Evolutionary conservation across 164 flowering plant species (phyloP).

Genomic region (Hamamelis virginiana): DNA sequence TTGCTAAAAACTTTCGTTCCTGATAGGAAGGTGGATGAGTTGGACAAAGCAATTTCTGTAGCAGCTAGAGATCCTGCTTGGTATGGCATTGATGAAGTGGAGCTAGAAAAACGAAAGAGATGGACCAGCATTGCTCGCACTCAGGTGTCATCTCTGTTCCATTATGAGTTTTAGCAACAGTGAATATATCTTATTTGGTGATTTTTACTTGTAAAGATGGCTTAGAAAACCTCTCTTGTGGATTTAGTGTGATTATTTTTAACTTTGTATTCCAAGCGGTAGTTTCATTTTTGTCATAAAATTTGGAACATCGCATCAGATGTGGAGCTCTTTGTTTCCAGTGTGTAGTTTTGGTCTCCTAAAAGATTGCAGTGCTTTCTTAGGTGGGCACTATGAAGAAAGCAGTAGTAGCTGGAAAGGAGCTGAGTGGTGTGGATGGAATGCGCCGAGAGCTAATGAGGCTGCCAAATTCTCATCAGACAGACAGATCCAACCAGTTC

Average conservation of each 20-base stretch:
- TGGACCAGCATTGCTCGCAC: constrained; percentile 77
- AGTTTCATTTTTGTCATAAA: too few relatives aligned
- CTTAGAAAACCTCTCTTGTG: neutral
- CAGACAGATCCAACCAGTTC: constrained; percentile 44
- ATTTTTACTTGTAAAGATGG: neutral
- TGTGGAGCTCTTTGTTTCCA: neutral
- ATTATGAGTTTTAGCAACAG: neutral
- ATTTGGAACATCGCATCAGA: too few relatives aligned
- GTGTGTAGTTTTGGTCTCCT: neutral
- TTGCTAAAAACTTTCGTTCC: constrained; percentile 39
- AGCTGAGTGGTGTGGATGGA: constrained; percentile 38
- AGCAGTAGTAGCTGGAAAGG: constrained; percentile 54
- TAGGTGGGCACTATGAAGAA: constrained; percentile 67
- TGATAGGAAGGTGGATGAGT: constrained; percentile 89
- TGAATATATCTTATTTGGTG: neutral
- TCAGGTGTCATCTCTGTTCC: constrained; percentile 45
- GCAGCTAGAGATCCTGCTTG: constrained; percentile 80
- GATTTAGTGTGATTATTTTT: neutral
- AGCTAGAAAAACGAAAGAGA: constrained; percentile 73
- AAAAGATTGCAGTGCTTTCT: constrained; percentile 12
- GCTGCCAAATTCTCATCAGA: constrained; percentile 50
- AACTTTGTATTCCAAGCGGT: neutral
- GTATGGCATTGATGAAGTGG: constrained; percentile 71
- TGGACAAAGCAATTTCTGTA: constrained; percentile 79
- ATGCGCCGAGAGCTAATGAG: constrained; percentile 78